Base-by-base conservation (phyloP, 2,329 filamentous ascomycete genomes). In the Colletotrichum kahawae region DNA sequence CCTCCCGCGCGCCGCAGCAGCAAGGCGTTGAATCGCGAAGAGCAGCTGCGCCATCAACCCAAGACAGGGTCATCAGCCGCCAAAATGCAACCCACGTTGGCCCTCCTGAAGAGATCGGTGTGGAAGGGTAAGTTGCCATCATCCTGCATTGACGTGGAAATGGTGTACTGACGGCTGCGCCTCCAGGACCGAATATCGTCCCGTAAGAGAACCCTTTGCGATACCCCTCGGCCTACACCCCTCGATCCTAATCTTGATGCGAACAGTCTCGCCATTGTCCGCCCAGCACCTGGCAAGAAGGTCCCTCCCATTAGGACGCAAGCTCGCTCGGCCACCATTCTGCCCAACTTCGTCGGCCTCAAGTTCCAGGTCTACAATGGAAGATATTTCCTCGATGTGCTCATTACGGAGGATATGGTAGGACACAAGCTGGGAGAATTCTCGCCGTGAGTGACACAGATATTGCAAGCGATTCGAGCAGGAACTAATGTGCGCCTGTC, bases 341-440 rank as follows among this genome's bases (percentile, higher is more conserved):
- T 98, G 71, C 96, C 96, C 77, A 97, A 94, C 85, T 98, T 98
- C 83, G 95, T 98, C 69, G 95, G 95, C 16, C 87, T 98, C 80
- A 93, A 92, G 83, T 98, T 98, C 84, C 93, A 96, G 85, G 91
- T 98, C 75, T 94, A 98, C 87, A 98, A 98, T 83, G 96, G 96
- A 81, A 98, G 97, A 87, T 90, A 90, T 36, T 98, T 98, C 85
- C 87, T 93, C 79, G 94, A 97, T 79, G 90, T 98, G 70, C 90
- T 89, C 78, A 94, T 98, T 77, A 98, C 95, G 18, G 96, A 98
- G 83, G 95, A 98, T 81, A 98, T 98, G 96, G 96, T 98, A 65
- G 96, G 96, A 69, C 94, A 97, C 85, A 98, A 98, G 87, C 89
- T 98, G 79, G 96, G 96, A 80, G 96, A 98, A 86, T 98, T 98